Evolutionary conservation across 495 filamentous ascomycete species (phyloP), one percentile per base, ranked within the genome.

Genomic region (Podospora bellae-mahoneyi): DNA sequence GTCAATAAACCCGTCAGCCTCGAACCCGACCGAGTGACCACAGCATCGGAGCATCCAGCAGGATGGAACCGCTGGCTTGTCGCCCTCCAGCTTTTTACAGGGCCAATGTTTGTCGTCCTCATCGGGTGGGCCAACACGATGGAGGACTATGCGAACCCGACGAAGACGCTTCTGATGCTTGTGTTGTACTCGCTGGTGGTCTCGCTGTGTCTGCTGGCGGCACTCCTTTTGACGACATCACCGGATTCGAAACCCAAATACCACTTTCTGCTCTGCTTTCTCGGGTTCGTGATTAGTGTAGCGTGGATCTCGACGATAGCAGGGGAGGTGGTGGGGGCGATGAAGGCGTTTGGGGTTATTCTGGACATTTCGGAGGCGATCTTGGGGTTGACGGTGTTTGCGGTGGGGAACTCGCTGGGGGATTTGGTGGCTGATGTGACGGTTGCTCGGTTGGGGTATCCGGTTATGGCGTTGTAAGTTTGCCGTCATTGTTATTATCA

Each of bases 251-350:
- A 84, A 60, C 92, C 86, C 6, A 78, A 82, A 64, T 91, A 90
- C 80, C 89, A 92, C 39, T 87, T 87, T 56, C 76, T 93, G 15
- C 84, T 97, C 56, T 94, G 92, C 77, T 91, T 96, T 71, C 79
- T 94, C 0, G 96, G 96, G n/a, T 99, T 99, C 75, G 77, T 89
- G 9, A 94, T 99, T 66, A 85, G 87, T 65, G 94, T 98, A 27
- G 89, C 91, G 27, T 99, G 96, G 96, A 98, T 99, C 69, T 92
- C 90, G 23, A 97, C 93, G 15, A 92, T 99, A 60, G 96, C 96
- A 16, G 92, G 92, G 27, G 96, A 99, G 78, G 96, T 99, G 18
- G 96, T 99, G 6, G 93, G 92, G 54, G 90, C 97, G 23, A 86
- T 99, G 48, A 98, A 98, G 77, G 91, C 96, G 2, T 81, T 99